Conservation (phyloP, 331 rosid species). For the Acacia pycnantha region DNA sequence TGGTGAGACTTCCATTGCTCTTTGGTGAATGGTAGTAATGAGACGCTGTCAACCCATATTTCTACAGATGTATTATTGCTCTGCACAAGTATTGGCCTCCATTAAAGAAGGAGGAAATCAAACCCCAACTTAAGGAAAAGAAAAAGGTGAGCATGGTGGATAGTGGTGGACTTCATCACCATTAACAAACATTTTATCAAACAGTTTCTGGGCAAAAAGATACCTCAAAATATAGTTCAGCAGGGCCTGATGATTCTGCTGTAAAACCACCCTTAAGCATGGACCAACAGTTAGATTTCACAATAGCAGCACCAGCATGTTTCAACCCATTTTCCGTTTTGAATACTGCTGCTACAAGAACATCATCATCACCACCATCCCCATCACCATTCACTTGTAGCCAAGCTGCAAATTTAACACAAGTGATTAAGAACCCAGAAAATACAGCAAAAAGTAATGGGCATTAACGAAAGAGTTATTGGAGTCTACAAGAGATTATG, state of each 20-base stretch:
- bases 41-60: conserved; percentile 11
- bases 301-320: background rate
- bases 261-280: conserved; percentile 12
- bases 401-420: background rate
- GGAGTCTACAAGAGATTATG: conserved; percentile 41
- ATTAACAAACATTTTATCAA: background rate
- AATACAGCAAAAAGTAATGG: background rate
- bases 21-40: conserved; percentile 2
- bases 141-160: background rate
- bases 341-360: background rate
- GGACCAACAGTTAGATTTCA: background rate
- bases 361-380: background rate
- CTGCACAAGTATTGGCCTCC: conserved; percentile 8
- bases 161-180: background rate
- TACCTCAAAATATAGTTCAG: background rate
- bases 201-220: background rate
- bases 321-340: background rate
- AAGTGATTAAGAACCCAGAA: background rate
- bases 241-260: background rate
- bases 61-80: background rate
- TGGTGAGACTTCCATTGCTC: conserved; percentile 16
- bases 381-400: background rate
- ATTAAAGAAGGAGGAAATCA: background rate
- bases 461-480: background rate
- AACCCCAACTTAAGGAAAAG: background rate